phyloP scores from a whole-genome alignment of 2,329 filamentous ascomycete genomes.

The Aureobasidium leucospermi region DNA sequence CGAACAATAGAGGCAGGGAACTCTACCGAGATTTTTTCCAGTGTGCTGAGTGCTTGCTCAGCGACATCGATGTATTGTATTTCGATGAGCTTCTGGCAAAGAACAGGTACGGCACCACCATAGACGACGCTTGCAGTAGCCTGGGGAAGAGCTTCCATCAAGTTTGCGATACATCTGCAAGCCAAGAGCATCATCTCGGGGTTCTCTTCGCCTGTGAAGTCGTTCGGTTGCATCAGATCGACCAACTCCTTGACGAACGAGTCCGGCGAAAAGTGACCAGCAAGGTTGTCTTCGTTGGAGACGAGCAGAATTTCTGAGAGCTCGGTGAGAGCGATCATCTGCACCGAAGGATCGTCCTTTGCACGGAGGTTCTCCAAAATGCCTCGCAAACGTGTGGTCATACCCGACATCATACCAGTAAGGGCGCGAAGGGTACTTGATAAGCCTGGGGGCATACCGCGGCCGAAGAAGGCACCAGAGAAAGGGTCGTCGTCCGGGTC shows the following conservation, averaged over 20 bases:
- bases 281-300: constrained; percentile 92
- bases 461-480: constrained; percentile 57
- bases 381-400: constrained; percentile 67
- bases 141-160: constrained; percentile 93
- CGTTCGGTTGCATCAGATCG: constrained; percentile 80
- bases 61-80: constrained; percentile 97
- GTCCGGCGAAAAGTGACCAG: constrained; percentile 90
- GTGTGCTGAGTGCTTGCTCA: constrained; percentile 89
- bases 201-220: constrained; percentile 74
- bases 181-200: constrained; percentile 96
- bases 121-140: constrained; percentile 95
- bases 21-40: constrained; percentile 96
- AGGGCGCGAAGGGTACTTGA: constrained; percentile 78
- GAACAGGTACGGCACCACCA: constrained; percentile 86
- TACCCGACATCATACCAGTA: constrained; percentile 84
- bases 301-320: constrained; percentile 88
- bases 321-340: constrained; percentile 87
- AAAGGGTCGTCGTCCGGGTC: constrained; percentile 58
- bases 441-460: constrained; percentile 54
- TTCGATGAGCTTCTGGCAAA: constrained; percentile 91
- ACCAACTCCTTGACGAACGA: constrained; percentile 94
- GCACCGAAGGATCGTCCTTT: constrained; percentile 78
- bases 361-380: constrained; percentile 57
- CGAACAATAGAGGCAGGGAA: constrained; percentile 93
- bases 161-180: constrained; percentile 88